Conservation (phyloP, 305 asterid genomes). For the Nicotiana rustica region DNA sequence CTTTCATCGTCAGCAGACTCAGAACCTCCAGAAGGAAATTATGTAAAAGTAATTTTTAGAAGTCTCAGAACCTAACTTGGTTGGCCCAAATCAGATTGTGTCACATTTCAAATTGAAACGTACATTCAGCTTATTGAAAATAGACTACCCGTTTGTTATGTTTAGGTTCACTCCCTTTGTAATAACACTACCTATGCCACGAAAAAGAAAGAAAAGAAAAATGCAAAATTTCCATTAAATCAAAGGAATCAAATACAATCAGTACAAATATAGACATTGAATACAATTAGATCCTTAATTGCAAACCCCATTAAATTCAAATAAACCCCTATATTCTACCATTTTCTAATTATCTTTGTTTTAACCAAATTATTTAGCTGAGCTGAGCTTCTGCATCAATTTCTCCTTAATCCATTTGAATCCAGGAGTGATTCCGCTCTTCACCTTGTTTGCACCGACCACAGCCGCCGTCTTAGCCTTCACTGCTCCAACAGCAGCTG, state of each 20-base stretch:
- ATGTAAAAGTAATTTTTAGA: too few relatives aligned
- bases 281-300: neutral
- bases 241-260: neutral
- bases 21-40: too few relatives aligned
- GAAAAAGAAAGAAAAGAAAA: neutral
- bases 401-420: conserved; percentile 41
- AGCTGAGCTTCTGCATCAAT: conserved; percentile 27
- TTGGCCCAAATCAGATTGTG: neutral
- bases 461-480: conserved; percentile 44
- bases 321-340: neutral
- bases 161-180: neutral
- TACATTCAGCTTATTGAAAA: too few relatives aligned
- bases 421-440: conserved; percentile 38
- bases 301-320: neutral
- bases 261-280: neutral
- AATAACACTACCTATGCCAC: too few relatives aligned
- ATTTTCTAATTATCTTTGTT: neutral
- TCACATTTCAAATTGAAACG: neutral
- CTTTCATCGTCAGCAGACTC: too few relatives aligned
- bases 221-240: neutral
- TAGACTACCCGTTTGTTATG: neutral
- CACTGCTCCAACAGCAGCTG: conserved; percentile 35
- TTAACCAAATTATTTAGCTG: conserved; percentile 33
- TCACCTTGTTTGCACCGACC: conserved; percentile 38
- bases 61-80: neutral